Base-by-base conservation (phyloP, 192 early-diverging fungal species). In the Rhizophlyctis rosea region DNA sequence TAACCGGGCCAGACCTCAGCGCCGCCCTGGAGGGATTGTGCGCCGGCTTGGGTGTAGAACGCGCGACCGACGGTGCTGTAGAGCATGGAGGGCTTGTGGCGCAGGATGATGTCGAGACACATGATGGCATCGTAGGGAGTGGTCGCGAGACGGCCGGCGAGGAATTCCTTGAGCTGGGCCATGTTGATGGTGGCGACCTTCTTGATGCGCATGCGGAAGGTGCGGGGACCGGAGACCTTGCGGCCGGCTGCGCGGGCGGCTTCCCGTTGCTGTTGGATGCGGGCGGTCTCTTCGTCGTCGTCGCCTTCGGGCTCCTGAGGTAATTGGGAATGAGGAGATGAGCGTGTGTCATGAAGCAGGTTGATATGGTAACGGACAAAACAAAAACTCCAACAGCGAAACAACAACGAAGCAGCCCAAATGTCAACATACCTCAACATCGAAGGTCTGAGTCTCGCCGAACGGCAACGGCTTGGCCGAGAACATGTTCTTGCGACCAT, bases 1-100 rank as follows among this genome's bases (percentile, higher is more conserved):
- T 82, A 87, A 18, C 91, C 91, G 59, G 80, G 81, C 90, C 90
- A 90, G 3, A 88, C 84, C 77, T 92, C 89, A 29, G 82, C 70
- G 21, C 90, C 87, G 33, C 86, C 82, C 4, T 34, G 30, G 24
- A 71, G 25, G 31, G 66, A 29, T 35, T 27, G 32, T 1, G 59
- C 33, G 21, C 57, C 57, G n/a, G 69, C 60, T 14, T 79, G 79
- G 0, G 87, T 90, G 54, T 82, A 91, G 73, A 92, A 91, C 3
- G 87, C 90, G 1, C 89, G 81, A 13, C 84, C 80, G 35, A 88
- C 85, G 13, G 77, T 82, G 28, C 76, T 61, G 60, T 87, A 84
- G 23, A 74, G 61, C 65, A 77, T 67, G 23, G 85, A 75, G 16
- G 89, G 81, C 2, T 80, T 56, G 18, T 91, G 86, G 23, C 88